A percentile compares a stretch with the other conserved stretches of the same genome.
These are phyloP conservation scores for Phyllosticta citrichinensis DNA, from an alignment of 2,329 filamentous ascomycete genomes.

Conservation along the genomic window DNA sequence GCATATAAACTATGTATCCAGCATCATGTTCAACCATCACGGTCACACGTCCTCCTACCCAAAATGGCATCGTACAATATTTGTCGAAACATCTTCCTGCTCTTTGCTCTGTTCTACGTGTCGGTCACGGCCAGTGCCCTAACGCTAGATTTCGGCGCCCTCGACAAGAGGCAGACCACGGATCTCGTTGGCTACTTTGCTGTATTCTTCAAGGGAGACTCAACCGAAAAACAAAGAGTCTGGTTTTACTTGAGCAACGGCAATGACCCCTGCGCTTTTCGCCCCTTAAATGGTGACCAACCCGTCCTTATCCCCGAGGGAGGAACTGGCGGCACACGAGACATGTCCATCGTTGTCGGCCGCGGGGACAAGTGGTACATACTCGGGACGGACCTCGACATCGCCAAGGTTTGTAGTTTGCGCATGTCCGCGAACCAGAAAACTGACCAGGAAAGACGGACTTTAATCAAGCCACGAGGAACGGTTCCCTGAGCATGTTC, in stretches of 20 bases:
- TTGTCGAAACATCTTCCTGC: neutral
- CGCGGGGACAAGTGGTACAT: constrained; percentile 47
- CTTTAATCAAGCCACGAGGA: constrained; percentile 44
- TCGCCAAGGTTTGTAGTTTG: constrained; percentile 21
- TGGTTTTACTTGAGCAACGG: constrained; percentile 47
- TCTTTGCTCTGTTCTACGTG: neutral
- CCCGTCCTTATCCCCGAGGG: constrained; percentile 41
- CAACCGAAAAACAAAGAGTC: constrained; percentile 35
- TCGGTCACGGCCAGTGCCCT: neutral
- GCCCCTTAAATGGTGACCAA: constrained; percentile 38
- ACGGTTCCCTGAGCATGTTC: constrained; percentile 43
- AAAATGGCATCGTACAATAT: neutral
- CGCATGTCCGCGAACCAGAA: neutral
- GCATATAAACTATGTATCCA: too few species aligned
- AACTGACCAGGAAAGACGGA: constrained; percentile 30
- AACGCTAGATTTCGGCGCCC: neutral
- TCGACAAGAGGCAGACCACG: constrained; percentile 20
- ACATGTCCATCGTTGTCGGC: constrained; percentile 41
- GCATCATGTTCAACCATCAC: too few species aligned
- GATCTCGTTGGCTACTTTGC: constrained; percentile 43
- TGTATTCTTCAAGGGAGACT: constrained; percentile 44
- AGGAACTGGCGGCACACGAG: constrained; percentile 44
- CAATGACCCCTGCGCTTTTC: constrained; percentile 41
- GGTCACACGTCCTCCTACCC: neutral
- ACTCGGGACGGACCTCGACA: constrained; percentile 45